phyloP scores from a whole-genome alignment of 805 yeast genomes.

The Teunomyces stri region DNA sequence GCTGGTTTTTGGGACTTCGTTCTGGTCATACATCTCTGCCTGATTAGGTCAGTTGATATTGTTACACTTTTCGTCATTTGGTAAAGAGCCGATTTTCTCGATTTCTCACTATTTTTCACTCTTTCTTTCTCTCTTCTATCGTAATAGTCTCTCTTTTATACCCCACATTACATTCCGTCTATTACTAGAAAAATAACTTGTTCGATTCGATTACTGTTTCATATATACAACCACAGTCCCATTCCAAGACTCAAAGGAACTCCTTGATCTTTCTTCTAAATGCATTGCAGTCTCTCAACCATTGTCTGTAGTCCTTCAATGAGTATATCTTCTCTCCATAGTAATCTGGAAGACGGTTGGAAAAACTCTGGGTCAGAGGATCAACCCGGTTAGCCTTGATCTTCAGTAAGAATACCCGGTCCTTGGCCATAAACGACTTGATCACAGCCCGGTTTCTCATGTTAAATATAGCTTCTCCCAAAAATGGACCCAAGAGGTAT shows the following conservation, averaged over 20 bases:
- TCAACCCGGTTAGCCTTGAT: slow-evolving; percentile 82
- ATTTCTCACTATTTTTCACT: not conserved
- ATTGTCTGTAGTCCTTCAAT: slow-evolving; percentile 81
- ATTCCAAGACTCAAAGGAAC: slow-evolving; percentile 46
- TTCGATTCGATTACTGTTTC: not conserved
- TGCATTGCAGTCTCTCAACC: slow-evolving; percentile 94
- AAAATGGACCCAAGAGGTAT: slow-evolving; percentile 74
- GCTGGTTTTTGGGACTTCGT: not conserved
- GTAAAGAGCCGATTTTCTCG: too few species aligned
- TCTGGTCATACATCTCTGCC: not conserved
- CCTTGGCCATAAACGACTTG: slow-evolving; percentile 54
- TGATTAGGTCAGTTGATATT: not conserved
- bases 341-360: slow-evolving; percentile 97
- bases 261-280: slow-evolving; percentile 80
- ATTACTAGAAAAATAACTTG: not conserved
- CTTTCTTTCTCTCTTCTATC: not conserved
- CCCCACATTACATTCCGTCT: not conserved
- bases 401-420: slow-evolving; percentile 70
- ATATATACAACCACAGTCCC: not conserved
- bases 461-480: slow-evolving; percentile 70
- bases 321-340: slow-evolving; percentile 95
- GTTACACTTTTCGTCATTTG: not conserved
- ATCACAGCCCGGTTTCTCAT: slow-evolving; percentile 48
- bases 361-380: slow-evolving; percentile 84
- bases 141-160: not conserved